Percentiles rank a stretch among this genome's conserved stretches.
phyloP scores from a whole-genome alignment of 2,329 filamentous ascomycete species.

The Xylaria sp. region DNA sequence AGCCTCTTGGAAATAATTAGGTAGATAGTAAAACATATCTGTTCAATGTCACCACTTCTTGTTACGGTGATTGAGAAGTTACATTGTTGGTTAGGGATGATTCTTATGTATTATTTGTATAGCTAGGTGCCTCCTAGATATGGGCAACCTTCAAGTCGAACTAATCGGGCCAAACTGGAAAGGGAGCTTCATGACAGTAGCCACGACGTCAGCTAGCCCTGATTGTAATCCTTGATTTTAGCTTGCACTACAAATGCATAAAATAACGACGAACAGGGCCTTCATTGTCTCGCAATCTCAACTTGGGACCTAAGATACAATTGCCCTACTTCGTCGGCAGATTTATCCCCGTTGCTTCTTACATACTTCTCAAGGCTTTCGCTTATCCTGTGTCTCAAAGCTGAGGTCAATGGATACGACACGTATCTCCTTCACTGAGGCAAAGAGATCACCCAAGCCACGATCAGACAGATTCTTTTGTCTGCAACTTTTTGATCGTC shows the following conservation, averaged over 20 bases:
- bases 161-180: background rate
- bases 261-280: conserved; percentile 28
- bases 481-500: conserved; percentile 25
- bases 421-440: conserved; percentile 20
- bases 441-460: conserved; percentile 27
- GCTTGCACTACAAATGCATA: conserved; percentile 1
- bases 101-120: background rate
- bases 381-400: conserved; percentile 28
- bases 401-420: conserved; percentile 21
- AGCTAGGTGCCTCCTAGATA: background rate
- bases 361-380: conserved; percentile 30
- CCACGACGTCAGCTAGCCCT: background rate
- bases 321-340: conserved; percentile 20
- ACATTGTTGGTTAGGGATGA: background rate
- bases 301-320: conserved; percentile 33
- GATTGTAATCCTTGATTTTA: background rate
- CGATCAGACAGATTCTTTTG: conserved; percentile 30
- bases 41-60: no score
- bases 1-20: no score
- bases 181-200: background rate
- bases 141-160: background rate
- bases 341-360: conserved; percentile 28
- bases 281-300: conserved; percentile 31
- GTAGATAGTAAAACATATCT: no score
- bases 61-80: background rate